Evolutionary conservation across 495 filamentous ascomycete genomes (phyloP), one percentile per base, ranked within the genome.

Genomic region (Penicillium odoratum): DNA sequence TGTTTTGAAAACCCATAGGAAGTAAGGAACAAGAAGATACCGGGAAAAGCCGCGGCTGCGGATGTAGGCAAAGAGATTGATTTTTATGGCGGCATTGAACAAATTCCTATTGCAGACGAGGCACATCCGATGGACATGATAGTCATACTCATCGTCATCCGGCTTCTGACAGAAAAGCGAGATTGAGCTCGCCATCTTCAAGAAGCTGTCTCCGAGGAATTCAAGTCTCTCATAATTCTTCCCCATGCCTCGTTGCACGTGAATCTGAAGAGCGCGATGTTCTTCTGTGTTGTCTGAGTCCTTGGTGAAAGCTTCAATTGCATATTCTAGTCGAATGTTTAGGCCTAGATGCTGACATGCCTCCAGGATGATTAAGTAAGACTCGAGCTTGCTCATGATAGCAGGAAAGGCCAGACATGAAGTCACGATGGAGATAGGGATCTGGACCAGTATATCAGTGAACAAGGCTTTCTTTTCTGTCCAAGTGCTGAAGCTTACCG

Each of bases 181-280:
- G 21, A 98, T 91, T 0, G 93, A 91, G 9, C 94, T 98, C 38
- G 90, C 90, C 87, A 96, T 92, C 76, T 98, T 98, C 43, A 98
- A 80, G 68, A 97, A 97, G 49, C 87, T 88, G 69, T 98, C 94
- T 0, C 94, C 94, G 13, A 98, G 78, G 60, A 98, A 95, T 57
- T 98, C 94, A 1, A 98, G 84, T 28, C 94, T 84, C 71, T 98
- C 94, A 64, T 98, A 98, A 61, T 98, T 97, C 53, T 87, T 91
- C 10, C 93, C 94, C 94, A 97, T 98, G 29, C 94, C 94, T 56
- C 83, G 75, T 62, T 91, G 89, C 25, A 91, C 78, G 60, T 93
- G 89, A 42, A 94, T 73, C 56, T 89, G 83, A 56, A 88, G 81
- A 11, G 74, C 77, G 9, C 78, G 78, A 56, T 92, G 87, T 47